Conservation (phyloP, 345 rosid species). For the Eucalyptus brandiana region DNA sequence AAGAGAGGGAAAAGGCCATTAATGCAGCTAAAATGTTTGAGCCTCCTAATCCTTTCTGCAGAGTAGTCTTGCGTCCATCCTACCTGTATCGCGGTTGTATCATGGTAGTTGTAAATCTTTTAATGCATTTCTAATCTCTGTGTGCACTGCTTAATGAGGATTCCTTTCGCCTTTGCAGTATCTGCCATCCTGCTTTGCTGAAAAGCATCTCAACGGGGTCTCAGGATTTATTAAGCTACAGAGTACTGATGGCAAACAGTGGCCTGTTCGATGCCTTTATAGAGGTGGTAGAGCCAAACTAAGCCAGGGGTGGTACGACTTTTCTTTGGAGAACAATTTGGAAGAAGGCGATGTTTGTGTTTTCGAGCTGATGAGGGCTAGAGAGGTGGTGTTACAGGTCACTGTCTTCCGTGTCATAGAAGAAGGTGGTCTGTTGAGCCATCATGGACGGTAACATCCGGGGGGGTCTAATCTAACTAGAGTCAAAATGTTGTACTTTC, state of each 20-base stretch:
- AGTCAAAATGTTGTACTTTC: neutral
- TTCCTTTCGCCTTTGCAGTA: slow-evolving; percentile 12
- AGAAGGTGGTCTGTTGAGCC: neutral
- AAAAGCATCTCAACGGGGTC: slow-evolving; percentile 16
- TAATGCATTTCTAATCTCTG: neutral
- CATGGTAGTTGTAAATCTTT: neutral
- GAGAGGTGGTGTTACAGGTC: slow-evolving; percentile 32
- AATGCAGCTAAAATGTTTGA: slow-evolving; percentile 11
- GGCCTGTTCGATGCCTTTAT: slow-evolving; percentile 35
- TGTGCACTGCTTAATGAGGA: neutral
- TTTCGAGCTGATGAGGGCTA: slow-evolving; percentile 28
- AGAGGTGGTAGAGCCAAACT: slow-evolving; percentile 14
- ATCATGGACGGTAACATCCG: neutral
- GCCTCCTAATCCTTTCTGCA: slow-evolving; percentile 24
- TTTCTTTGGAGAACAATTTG: slow-evolving; percentile 35
- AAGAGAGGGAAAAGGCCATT: slow-evolving; percentile 17
- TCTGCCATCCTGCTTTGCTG: slow-evolving; percentile 37
- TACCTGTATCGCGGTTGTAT: neutral
- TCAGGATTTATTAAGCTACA: slow-evolving; percentile 27
- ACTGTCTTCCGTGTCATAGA: slow-evolving; percentile 36
- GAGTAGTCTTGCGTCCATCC: slow-evolving; percentile 8
- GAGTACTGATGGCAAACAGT: slow-evolving; percentile 21
- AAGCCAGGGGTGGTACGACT: slow-evolving; percentile 49
- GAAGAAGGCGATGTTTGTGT: slow-evolving; percentile 52
- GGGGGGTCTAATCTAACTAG: neutral